Evolutionary conservation across 441 rosid genomes (phyloP), one percentile per base, ranked within the genome.

Genomic region (Jatropha multifida): DNA sequence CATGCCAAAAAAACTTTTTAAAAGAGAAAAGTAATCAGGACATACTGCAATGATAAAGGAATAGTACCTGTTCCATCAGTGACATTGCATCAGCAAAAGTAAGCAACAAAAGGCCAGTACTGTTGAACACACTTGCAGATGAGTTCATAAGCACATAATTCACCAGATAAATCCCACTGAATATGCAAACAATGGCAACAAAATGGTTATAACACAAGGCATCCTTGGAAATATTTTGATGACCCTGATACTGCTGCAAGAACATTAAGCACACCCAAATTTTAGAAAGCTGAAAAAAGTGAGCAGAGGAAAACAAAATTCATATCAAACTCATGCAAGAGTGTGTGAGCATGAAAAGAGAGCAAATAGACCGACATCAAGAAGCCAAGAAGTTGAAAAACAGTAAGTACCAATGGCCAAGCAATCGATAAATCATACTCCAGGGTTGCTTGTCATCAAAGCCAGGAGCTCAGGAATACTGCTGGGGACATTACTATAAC

Each of bases 1-100:
- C 73, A 74, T 11, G 52, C 65, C 55, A 26, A 62, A 72, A 71
- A 27, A 26, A 8, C n/a, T 52, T 32, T 32, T 32, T 32, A 32
- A 2, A 9, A 13, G 5, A 5, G 23, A 48, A n/a, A 65, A 56
- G 70, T 13, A 76, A 69, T 56, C 59, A 76, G 18, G 20, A 74
- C 26, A 32, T n/a, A 67, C 38, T 70, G 20, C 48, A 44, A 51
- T 37, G 1, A 40, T 49, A 72, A 67, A 68, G 52, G 62, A 69
- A 68, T 12, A 61, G 38, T 75, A 96, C 99, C 99, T 90, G 99
- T 75, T 96, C 99, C 89, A 92, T 84, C 37, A 93, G 86, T 55
- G 97, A 90, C 87, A 93, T 76, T 2, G 91, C 98, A 85, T 96
- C 99, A 56, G 94, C 92, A 81, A 94, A 91, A 73, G 97, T 96